phyloP scores from a whole-genome alignment of 805 yeast genomes.

The Lachancea meyersii region DNA sequence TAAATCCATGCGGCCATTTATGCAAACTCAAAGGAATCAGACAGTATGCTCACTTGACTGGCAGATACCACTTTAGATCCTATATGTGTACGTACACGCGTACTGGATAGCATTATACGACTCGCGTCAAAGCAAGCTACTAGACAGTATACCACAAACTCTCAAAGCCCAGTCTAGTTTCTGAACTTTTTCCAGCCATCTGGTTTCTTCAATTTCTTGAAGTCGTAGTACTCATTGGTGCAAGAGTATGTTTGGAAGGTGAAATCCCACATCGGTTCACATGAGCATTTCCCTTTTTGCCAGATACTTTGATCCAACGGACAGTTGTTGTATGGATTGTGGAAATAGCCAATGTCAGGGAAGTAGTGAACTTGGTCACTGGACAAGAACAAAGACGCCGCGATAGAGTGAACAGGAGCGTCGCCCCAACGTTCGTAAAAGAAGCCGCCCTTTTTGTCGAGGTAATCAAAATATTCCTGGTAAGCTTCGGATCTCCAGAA shows the following conservation, averaged over 20 bases:
- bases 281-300: slow-evolving; percentile 57
- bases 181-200: slow-evolving; percentile 54
- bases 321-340: slow-evolving; percentile 75
- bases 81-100: too few relatives aligned
- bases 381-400: slow-evolving; percentile 71
- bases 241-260: slow-evolving; percentile 74
- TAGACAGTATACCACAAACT: too few relatives aligned
- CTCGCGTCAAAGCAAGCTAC: too few relatives aligned
- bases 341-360: slow-evolving; percentile 79
- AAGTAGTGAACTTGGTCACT: slow-evolving; percentile 71
- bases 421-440: slow-evolving; percentile 94
- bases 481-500: slow-evolving; percentile 75
- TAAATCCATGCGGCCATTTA: too few relatives aligned
- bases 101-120: too few relatives aligned
- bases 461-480: slow-evolving; percentile 57
- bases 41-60: too few relatives aligned
- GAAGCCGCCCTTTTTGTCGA: slow-evolving; percentile 84
- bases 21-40: too few relatives aligned
- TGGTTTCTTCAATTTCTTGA: slow-evolving; percentile 53
- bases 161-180: too few relatives aligned
- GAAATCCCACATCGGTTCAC: slow-evolving; percentile 64
- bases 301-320: slow-evolving; percentile 63
- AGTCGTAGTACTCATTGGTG: slow-evolving; percentile 54
- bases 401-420: slow-evolving; percentile 88
- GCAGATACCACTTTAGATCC: too few relatives aligned